Conservation (phyloP, 2,329 filamentous ascomycete genomes). For the Lecanicillium sp. region DNA sequence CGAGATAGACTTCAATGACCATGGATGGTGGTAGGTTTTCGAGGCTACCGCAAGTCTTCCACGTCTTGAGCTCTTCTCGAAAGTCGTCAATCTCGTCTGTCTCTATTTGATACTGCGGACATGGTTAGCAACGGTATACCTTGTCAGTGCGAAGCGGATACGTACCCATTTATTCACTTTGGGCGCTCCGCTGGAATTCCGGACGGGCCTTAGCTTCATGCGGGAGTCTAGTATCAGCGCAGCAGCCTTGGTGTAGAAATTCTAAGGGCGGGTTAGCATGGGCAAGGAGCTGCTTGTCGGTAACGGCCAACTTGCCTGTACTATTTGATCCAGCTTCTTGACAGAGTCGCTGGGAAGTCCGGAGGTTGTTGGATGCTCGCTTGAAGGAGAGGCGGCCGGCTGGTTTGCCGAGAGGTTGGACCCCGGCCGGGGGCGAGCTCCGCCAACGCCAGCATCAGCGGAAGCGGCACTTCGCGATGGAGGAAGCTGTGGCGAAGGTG, state of each 20-base stretch:
- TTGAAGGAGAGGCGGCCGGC: conserved; percentile 41
- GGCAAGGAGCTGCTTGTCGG: no score
- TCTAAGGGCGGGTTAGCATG: conserved; percentile 46
- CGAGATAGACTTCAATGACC: conserved; percentile 85
- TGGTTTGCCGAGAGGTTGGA: conserved; percentile 39
- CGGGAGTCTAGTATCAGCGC: conserved; percentile 78
- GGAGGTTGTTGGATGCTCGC: conserved; percentile 34
- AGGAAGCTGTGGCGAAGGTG: conserved; percentile 65
- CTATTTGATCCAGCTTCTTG: conserved; percentile 85
- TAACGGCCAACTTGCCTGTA: conserved; percentile 66
- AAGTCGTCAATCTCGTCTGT: conserved; percentile 90
- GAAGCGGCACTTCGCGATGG: conserved; percentile 35
- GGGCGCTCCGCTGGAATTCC: conserved; percentile 35
- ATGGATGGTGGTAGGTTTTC: conserved; percentile 75
- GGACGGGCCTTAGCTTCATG: conserved; percentile 57
- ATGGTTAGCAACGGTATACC: conserved; percentile 15
- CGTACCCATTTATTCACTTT: conserved; percentile 80
- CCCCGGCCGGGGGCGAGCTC: conserved; percentile 35
- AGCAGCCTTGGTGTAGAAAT: conserved; percentile 85
- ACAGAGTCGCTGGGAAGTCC: conserved; percentile 60
- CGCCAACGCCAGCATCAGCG: conserved; percentile 20
- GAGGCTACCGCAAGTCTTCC: conserved; percentile 73
- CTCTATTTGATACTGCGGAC: conserved; percentile 79
- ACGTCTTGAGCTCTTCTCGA: conserved; percentile 70
- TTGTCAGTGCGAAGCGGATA: no score